A percentile compares a stretch with the other conserved stretches of the same genome.
Conservation (phyloP, 495 filamentous ascomycete species). For the Penicillium lividum region DNA sequence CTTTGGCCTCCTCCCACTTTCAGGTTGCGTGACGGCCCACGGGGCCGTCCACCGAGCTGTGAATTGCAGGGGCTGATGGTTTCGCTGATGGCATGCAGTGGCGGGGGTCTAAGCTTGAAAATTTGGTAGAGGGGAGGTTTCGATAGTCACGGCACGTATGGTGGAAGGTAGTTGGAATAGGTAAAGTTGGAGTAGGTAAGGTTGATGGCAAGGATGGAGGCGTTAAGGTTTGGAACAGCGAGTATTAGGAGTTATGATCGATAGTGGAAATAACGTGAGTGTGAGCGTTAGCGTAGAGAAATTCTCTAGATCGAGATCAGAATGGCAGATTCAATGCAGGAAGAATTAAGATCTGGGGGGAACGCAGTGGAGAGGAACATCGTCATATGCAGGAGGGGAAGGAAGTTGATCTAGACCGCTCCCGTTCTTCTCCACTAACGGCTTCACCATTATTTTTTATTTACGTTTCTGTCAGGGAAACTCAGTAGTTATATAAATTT, state of each 20-base stretch:
- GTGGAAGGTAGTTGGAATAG: not conserved
- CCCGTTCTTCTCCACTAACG: conserved; percentile 25
- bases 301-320: not conserved
- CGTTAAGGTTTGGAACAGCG: not conserved
- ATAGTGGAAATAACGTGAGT: not conserved
- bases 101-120: not conserved
- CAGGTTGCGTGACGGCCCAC: conserved; percentile 46
- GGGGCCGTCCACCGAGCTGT: conserved; percentile 47
- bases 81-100: conserved; percentile 22
- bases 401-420: conserved; percentile 29
- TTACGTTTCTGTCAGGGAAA: no score
- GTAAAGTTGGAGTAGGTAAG: not conserved
- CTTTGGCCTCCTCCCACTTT: conserved; percentile 39
- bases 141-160: not conserved
- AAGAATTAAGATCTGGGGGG: conserved; percentile 8
- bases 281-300: no score
- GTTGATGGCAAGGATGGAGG: not conserved
- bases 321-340: conserved; percentile 4
- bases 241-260: not conserved
- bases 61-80: conserved; percentile 21
- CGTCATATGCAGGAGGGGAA: conserved; percentile 25
- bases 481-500: no score
- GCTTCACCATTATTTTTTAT: not conserved
- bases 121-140: not conserved
- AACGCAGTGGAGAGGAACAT: conserved; percentile 11